Evolutionary conservation across 306 rosid species (phyloP).

Genomic region (Cicer judaicum): DNA sequence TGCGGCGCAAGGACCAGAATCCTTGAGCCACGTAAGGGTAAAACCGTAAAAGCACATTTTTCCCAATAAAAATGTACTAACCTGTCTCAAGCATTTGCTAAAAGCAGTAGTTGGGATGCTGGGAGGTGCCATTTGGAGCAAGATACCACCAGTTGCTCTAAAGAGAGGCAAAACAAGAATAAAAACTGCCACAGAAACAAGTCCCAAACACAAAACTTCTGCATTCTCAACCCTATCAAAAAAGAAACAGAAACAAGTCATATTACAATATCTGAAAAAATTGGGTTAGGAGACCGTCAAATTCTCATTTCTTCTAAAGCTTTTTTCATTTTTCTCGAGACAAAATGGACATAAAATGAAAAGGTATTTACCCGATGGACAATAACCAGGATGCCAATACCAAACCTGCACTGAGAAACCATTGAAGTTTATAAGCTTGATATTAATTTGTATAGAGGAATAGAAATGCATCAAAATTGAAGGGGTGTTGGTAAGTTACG

Average conservation of each 20-base stretch:
- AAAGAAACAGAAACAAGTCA: conserved; percentile 39
- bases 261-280: conserved; percentile 33
- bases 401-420: conserved; percentile 96
- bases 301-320: background rate
- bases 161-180: conserved; percentile 94
- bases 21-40: background rate
- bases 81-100: conserved; percentile 96
- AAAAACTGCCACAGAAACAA: conserved; percentile 87
- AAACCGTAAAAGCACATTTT: conserved; percentile 30
- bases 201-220: conserved; percentile 91
- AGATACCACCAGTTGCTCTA: conserved; percentile 84
- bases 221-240: conserved; percentile 90
- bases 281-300: background rate
- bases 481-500: conserved; percentile 4
- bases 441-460: conserved; percentile 37
- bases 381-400: conserved; percentile 95
- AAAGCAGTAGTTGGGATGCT: conserved; percentile 86
- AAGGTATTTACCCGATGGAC: conserved; percentile 78
- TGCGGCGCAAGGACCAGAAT: background rate
- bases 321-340: background rate
- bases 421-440: conserved; percentile 50
- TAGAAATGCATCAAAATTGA: conserved; percentile 36
- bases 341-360: conserved; percentile 29
- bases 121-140: conserved; percentile 98
- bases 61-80: conserved; percentile 42